Evolutionary conservation across 2,329 filamentous ascomycete species (phyloP), one percentile per base, ranked within the genome.

Genomic region (Shiraia sp.): DNA sequence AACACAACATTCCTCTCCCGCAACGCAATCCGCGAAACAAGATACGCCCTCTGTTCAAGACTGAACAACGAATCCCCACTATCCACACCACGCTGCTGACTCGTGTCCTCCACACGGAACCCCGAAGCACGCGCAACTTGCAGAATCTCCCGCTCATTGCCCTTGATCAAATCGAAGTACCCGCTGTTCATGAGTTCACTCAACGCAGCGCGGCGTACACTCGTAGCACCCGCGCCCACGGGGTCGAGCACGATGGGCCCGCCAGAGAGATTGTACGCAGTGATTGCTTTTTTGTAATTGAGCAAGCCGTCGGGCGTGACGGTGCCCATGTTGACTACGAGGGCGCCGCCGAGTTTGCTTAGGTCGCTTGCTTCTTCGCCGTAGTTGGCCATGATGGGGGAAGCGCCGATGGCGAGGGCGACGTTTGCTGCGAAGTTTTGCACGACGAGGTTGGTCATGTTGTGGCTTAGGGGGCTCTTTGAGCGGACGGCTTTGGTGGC

Each of bases 371-470:
- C 90, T 75, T 97, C 92, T 36, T 84, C 81, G 17, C 85, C 88
- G 59, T 91, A 88, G 67, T 88, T 91, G 6, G 90, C 85, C 92
- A 97, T 97, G 69, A 96, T 96, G 27, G 92, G 92, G 14, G 87
- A 93, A 10, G 88, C 87, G 25, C 92, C 92, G 37, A 95, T 79
- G 24, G 86, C 82, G 12, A 96, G 79, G 27, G 89, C 90, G 3
- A 96, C 86, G 62, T 95, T 96, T 37, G 93, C 92, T 12, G 91
- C 88, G 60, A 97, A 88, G 72, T 96, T 96, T 62, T 96, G 90
- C 15, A 96, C 92, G 0, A 97, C 92, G 37, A 91, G 78, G 66
- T 97, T 97, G 38, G 93, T 97, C 89, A 97, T 97, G 72, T 96
- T 96, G 72, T 97, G 92, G 36, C 87, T 87, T 15, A 97, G 77